These are phyloP conservation scores for Blepharisma stoltei DNA, from an alignment of 73 alveolate species.

Conservation along the genomic window DNA sequence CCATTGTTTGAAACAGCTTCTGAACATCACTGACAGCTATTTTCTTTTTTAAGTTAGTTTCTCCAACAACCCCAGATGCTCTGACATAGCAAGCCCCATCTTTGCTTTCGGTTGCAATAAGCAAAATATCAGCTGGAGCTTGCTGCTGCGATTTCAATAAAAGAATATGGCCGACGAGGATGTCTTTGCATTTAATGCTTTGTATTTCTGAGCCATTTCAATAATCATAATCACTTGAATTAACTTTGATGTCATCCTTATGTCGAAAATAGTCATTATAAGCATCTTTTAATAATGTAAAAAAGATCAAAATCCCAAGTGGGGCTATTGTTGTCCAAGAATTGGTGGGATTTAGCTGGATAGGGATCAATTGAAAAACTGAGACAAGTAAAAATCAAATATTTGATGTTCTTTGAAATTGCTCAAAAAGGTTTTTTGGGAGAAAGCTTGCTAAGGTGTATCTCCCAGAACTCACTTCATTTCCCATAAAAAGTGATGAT, in stretches of 20 bases:
- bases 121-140: constrained; percentile 82
- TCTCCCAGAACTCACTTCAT: not conserved
- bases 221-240: not conserved
- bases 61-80: constrained; percentile 97
- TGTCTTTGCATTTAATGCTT: constrained; percentile 32
- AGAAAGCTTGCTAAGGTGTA: no score
- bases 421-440: constrained; percentile 60
- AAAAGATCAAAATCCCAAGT: constrained; percentile 64
- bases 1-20: constrained; percentile 28
- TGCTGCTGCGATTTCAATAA: constrained; percentile 39
- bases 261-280: not conserved
- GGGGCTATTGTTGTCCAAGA: constrained; percentile 79
- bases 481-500: no score
- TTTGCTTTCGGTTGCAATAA: constrained; percentile 64
- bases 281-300: constrained; percentile 53
- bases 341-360: constrained; percentile 36
- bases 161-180: constrained; percentile 43
- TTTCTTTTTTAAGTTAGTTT: constrained; percentile 90
- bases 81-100: constrained; percentile 84
- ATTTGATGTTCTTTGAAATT: constrained; percentile 75
- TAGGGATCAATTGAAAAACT: constrained; percentile 46
- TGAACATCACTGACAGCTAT: constrained; percentile 66
- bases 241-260: constrained; percentile 1
- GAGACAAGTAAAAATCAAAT: constrained; percentile 72
- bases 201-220: not conserved